Conservation (phyloP, 306 rosid genomes). For the Amphicarpaea edgeworthii region DNA sequence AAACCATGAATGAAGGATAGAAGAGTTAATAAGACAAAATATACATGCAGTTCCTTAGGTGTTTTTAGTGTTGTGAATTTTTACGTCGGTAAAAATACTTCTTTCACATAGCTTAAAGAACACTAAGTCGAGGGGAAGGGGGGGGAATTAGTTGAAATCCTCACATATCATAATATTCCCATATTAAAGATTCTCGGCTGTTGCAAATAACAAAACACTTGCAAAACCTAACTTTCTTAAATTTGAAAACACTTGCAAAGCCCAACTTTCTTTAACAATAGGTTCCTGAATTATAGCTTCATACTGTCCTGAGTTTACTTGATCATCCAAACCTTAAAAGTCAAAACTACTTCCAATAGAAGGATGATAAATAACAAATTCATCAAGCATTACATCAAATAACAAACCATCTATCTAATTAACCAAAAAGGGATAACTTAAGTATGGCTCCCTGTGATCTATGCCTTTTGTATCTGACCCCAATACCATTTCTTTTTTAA, state of each 20-base stretch:
- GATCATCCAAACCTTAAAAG: conserved; percentile 3
- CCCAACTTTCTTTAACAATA: conserved; percentile 8
- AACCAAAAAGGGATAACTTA: conserved; percentile 2
- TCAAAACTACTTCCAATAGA: conserved; percentile 14
- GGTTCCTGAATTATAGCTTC: conserved; percentile 5
- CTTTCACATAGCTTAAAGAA: conserved; percentile 16
- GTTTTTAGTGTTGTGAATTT: not conserved
- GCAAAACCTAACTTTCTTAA: not conserved
- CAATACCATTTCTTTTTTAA: not conserved
- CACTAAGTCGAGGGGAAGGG: not conserved
- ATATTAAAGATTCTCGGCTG: conserved; percentile 4
- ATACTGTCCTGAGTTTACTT: not conserved
- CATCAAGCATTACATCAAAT: not conserved
- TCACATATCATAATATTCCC: not conserved
- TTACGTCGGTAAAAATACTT: not conserved
- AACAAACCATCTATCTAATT: conserved; percentile 4
- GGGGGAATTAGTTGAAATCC: not conserved
- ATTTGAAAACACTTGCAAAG: conserved; percentile 1
- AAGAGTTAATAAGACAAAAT: not conserved
- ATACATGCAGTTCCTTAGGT: not conserved
- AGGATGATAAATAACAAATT: conserved; percentile 24
- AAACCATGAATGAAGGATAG: not conserved
- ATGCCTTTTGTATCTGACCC: not conserved
- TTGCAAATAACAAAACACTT: not conserved
- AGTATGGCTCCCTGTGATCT: not conserved